Evolutionary conservation across 1,284 basidiomycete species (phyloP), one percentile per base, ranked within the genome.

Genomic region (Rhodotorula sp.): DNA sequence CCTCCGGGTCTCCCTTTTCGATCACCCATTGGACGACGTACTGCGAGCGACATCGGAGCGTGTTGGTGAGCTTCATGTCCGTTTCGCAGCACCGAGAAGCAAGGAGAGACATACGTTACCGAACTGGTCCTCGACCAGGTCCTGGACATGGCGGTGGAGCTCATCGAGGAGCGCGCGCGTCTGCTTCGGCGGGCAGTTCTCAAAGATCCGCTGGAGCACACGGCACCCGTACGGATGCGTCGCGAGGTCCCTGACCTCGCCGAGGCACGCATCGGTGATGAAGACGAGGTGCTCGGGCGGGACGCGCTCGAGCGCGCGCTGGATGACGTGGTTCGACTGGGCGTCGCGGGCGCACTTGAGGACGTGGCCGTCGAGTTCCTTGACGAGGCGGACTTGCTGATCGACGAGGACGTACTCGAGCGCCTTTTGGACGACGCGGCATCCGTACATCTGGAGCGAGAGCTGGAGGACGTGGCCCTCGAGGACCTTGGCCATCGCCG

Each of bases 151-250:
- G n/a, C 68, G 68, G 54, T 71, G 91, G 72, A 98, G 82, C 81
- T 98, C 94, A 65, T 96, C 90, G 72, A 98, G 84, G 49, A 99
- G 83, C 1, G 87, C 85, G 56, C 90, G 85, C 0, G 87, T 89
- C 70, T 88, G 87, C 5, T 59, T 54, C 29, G 88, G 86, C 0
- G 89, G 87, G 54, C 97, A 85, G 78, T 92, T 87, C 80, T 97
- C 94, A 71, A 99, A 89, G 80, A 91, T 92, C 67, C 93, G 87
- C 82, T 99, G 97, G 29, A 99, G 85, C 21, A 99, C 97, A 15
- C 97, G 89, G 80, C 97, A 99, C 0, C 94, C 94, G 78, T 95
- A 98, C 1, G 93, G 90, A 80, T 99, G 94, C 1, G 89, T 90
- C 1, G 94, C 89, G 29, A 99, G 85, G 67, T 90, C 87, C 72